These are phyloP conservation scores for Ensete glaucum DNA, from an alignment of 176 grass and related monocot genomes.

Conservation along the genomic window DNA sequence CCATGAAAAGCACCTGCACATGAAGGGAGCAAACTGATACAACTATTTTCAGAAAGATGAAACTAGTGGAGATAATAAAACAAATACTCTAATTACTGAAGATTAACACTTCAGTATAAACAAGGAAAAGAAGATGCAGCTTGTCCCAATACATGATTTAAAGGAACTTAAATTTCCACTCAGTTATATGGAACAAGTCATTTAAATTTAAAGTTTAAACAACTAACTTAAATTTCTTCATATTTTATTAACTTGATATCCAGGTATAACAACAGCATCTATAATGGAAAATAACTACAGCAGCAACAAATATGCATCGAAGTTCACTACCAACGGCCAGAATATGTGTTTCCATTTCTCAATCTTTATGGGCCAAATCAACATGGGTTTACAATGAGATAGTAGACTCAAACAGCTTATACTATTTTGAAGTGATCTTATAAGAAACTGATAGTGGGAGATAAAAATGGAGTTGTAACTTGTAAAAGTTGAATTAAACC, in stretches of 20 bases:
- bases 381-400: background rate
- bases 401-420: background rate
- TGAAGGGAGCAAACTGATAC: slow-evolving; percentile 15
- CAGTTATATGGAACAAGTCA: background rate
- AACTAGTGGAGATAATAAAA: background rate
- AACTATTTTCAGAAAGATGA: background rate
- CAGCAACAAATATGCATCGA: too few species aligned
- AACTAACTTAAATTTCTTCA: too few species aligned
- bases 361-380: too few species aligned
- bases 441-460: too few species aligned
- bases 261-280: too few species aligned
- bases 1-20: slow-evolving; percentile 88
- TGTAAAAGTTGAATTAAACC: background rate
- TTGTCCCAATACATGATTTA: background rate
- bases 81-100: background rate
- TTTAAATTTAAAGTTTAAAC: background rate
- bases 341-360: too few species aligned
- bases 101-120: background rate
- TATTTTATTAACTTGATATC: too few species aligned
- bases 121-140: background rate
- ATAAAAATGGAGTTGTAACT: too few species aligned
- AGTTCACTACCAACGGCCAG: too few species aligned
- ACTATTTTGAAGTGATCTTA: too few species aligned
- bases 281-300: too few species aligned
- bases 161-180: background rate